These are phyloP conservation scores for Pseudocercospora crystallina DNA, from an alignment of 2,329 filamentous ascomycete genomes.

Conservation along the genomic window DNA sequence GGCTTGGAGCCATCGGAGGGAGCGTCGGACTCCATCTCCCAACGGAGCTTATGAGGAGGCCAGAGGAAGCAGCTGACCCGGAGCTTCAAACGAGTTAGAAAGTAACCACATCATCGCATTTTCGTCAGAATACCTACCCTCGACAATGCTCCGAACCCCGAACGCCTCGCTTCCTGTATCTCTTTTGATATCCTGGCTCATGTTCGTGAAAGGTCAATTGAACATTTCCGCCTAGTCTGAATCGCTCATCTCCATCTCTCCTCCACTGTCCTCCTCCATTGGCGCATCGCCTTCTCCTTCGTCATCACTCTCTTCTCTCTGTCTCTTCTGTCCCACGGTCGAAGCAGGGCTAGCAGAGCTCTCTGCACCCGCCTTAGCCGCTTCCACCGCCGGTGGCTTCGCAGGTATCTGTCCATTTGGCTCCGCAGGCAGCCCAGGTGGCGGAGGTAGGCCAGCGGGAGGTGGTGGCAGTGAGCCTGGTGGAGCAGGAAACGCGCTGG, in stretches of 20 bases:
- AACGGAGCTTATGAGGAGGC: constrained; percentile 18
- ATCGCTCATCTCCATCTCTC: constrained; percentile 68
- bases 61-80: constrained; percentile 6
- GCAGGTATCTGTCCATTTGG: constrained; percentile 28
- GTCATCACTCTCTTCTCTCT: constrained; percentile 40
- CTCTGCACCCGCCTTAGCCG: constrained; percentile 40
- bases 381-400: constrained; percentile 30
- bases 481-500: constrained; percentile 35
- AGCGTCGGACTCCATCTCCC: constrained; percentile 66
- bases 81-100: constrained; percentile 23
- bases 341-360: constrained; percentile 50
- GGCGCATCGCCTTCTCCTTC: constrained; percentile 40
- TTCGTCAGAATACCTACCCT: constrained; percentile 6
- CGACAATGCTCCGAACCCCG: background rate
- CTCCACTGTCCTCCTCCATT: constrained; percentile 53
- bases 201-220: no score
- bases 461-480: constrained; percentile 30
- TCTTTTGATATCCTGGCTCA: no score
- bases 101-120: no score
- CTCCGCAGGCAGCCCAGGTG: constrained; percentile 27
- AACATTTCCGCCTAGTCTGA: constrained; percentile 48
- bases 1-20: constrained; percentile 83
- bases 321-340: constrained; percentile 56
- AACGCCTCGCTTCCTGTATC: background rate
- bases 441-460: constrained; percentile 25